Evolutionary conservation across 495 filamentous ascomycete genomes (phyloP), one percentile per base, ranked within the genome.

Genomic region (Amphirosellinia nigrospora): DNA sequence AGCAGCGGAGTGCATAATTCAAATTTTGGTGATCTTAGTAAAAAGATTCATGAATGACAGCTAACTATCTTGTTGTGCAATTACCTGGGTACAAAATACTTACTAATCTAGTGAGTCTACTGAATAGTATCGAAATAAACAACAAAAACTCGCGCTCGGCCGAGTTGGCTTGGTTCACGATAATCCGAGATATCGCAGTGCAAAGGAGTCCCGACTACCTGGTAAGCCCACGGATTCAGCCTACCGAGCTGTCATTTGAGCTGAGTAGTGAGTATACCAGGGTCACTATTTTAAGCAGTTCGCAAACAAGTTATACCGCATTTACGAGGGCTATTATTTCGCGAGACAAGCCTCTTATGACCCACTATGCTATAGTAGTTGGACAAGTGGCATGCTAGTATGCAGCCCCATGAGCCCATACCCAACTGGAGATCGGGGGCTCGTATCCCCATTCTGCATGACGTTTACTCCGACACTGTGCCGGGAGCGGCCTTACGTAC

Each of bases 191-290:
- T 53, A 30, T 26, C 48, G n/a, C 26, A 26, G 50, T 13, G 26
- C 23, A 53, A 63, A 50, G 9, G 43, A 50, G 43, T 23, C 61
- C 61, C 61, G 43, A 41, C 19, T 64, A 64, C 45, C 61, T 64
- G 61, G 61, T 36, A 34, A 50, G 11, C 15, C 43, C 28, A 64
- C 45, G 36, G 34, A 21, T 36, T 30, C 39, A 9, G 60, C 41
- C 16, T n/a, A 16, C 30, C 30, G 13, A 21, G 28, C 41, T n/a
- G 2, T 3, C 7, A 21, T 41, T 21, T 41, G 26, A 58, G 55
- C 32, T 36, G 52, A 32, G 9, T n/a, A 48, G n/a, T 23, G 52
- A 30, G 30, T 11, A 36, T 36, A 36, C 55, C 16, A 34, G 55
- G 38, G 41, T 43, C 60, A 30, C 60, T 63, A 63, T 63, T 63